Percentiles rank a stretch among this genome's conserved stretches.
Conservation (phyloP, 306 rosid species). For the Vicia villosa region DNA sequence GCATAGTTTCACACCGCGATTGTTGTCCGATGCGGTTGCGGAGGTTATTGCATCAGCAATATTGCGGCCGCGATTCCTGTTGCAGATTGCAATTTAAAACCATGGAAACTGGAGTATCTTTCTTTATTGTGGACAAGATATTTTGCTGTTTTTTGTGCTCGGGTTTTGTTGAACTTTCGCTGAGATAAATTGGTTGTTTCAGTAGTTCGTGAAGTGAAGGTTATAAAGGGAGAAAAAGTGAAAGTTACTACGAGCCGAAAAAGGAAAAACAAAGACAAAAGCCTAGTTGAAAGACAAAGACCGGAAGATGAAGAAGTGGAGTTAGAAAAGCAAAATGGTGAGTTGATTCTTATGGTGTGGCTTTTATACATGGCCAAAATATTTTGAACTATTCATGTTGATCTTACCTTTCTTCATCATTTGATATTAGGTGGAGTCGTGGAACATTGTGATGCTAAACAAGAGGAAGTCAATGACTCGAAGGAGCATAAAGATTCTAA, state of each 20-base stretch:
- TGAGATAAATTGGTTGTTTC: constrained; percentile 33
- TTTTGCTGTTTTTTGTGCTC: not conserved
- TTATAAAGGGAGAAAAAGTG: constrained; percentile 27
- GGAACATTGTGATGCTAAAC: constrained; percentile 20
- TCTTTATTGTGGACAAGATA: too few species aligned
- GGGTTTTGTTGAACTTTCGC: not conserved
- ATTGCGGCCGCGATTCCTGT: too few species aligned
- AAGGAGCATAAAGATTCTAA: constrained; percentile 28
- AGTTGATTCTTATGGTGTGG: constrained; percentile 5
- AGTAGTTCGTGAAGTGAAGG: constrained; percentile 35
- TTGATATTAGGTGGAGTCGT: constrained; percentile 31
- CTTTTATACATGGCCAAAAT: not conserved
- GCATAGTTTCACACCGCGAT: too few species aligned
- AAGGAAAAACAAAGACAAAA: constrained; percentile 39
- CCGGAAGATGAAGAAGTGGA: constrained; percentile 35
- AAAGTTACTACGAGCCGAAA: constrained; percentile 40
- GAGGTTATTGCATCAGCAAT: too few species aligned
- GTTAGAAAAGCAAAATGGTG: constrained; percentile 45
- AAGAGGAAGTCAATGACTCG: constrained; percentile 7
- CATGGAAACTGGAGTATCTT: too few species aligned
- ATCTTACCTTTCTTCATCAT: not conserved
- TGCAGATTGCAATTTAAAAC: too few species aligned
- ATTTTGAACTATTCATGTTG: not conserved
- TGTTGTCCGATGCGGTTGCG: too few species aligned
- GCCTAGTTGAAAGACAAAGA: constrained; percentile 20